A percentile compares a stretch with the other conserved stretches of the same genome.
phyloP scores from a whole-genome alignment of 305 asterid genomes.

The Galium porrigens region DNA sequence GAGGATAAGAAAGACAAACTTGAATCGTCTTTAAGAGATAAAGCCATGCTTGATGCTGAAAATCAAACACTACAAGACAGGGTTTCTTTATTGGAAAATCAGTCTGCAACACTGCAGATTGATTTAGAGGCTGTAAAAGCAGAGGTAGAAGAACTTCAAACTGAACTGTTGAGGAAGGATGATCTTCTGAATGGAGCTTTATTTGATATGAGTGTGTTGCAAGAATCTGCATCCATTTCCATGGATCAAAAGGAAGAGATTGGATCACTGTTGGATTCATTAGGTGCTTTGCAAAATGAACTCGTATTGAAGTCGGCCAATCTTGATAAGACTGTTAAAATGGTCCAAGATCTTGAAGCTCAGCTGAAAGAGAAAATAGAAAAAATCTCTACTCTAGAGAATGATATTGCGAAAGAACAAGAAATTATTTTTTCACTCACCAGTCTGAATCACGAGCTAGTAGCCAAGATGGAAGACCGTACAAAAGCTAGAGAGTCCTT shows the following conservation, averaged over 20 bases:
- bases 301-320: slow-evolving; percentile 34
- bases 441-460: slow-evolving; percentile 37
- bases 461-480: slow-evolving; percentile 34
- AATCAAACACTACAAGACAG: slow-evolving; percentile 26
- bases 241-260: slow-evolving; percentile 63
- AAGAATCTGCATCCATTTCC: slow-evolving; percentile 69
- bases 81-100: slow-evolving; percentile 25
- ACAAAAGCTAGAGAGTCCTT: slow-evolving; percentile 31
- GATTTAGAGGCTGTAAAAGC: slow-evolving; percentile 28
- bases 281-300: slow-evolving; percentile 39
- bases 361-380: slow-evolving; percentile 43
- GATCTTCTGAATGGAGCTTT: slow-evolving; percentile 61
- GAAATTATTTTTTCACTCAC: slow-evolving; percentile 36
- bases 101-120: slow-evolving; percentile 33
- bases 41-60: slow-evolving; percentile 21
- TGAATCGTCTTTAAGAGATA: slow-evolving; percentile 25
- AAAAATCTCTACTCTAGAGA: slow-evolving; percentile 44
- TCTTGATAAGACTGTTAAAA: slow-evolving; percentile 45
- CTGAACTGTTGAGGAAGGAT: slow-evolving; percentile 70
- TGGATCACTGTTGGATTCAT: slow-evolving; percentile 39
- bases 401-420: slow-evolving; percentile 29
- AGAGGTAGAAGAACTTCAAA: slow-evolving; percentile 22
- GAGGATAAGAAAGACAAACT: slow-evolving; percentile 30
- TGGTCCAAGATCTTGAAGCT: slow-evolving; percentile 39
- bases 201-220: slow-evolving; percentile 78